Percentiles rank a stretch among this genome's conserved stretches.
phyloP scores from a whole-genome alignment of 2,329 filamentous ascomycete genomes.

The Fusarium dlaminii region DNA sequence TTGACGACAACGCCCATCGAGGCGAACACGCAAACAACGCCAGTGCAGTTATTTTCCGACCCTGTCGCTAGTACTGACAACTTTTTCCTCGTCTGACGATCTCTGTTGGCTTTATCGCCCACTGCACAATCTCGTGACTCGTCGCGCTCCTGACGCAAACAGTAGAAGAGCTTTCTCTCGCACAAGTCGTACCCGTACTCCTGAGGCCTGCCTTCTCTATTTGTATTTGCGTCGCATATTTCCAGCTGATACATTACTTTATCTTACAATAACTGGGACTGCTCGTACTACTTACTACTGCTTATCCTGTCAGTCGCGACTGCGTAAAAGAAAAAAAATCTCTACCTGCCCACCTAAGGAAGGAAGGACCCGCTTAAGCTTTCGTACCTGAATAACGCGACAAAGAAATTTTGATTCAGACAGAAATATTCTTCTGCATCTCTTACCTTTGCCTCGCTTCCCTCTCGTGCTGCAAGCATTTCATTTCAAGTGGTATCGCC shows the following conservation, averaged over 20 bases:
- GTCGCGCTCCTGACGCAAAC: constrained; percentile 41
- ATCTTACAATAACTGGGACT: constrained; percentile 4
- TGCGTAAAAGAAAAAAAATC: constrained; percentile 39
- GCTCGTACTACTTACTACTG: constrained; percentile 34
- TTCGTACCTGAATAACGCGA: constrained; percentile 36
- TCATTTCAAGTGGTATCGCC: constrained; percentile 15
- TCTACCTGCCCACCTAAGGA: constrained; percentile 17
- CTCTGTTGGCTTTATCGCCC: constrained; percentile 13
- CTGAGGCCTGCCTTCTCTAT: constrained; percentile 40
- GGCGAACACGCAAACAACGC: constrained; percentile 10
- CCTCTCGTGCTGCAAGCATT: constrained; percentile 33
- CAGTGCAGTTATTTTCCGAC: constrained; percentile 19
- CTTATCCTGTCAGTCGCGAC: constrained; percentile 38
- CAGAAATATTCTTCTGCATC: constrained; percentile 12
- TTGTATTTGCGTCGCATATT: constrained; percentile 37
- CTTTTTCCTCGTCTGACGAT: constrained; percentile 17
- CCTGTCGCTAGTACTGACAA: constrained; percentile 30
- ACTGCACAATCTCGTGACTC: constrained; percentile 40
- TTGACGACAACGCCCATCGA: constrained; percentile 29
- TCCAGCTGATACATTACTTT: constrained; percentile 11
- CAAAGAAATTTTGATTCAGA: constrained; percentile 23
- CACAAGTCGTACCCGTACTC: constrained; percentile 41
- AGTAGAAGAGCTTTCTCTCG: constrained; percentile 43
- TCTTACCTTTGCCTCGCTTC: constrained; percentile 4
- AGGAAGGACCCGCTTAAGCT: constrained; percentile 30